Base-by-base conservation (phyloP, 1,284 basidiomycete genomes). In the Ustilago xerochloae region DNA sequence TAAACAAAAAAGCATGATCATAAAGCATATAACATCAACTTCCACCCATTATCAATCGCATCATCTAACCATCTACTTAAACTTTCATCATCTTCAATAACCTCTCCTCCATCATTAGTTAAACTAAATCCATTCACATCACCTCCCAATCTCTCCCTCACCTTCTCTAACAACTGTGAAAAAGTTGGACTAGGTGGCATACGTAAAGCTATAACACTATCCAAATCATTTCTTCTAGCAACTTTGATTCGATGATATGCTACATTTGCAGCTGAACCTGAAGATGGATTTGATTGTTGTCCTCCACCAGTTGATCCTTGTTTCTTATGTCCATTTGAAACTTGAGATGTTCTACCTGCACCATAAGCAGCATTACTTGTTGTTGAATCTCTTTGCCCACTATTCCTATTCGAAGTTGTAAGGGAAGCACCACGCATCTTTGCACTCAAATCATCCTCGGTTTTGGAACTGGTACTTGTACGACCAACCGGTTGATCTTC, bases 191-290 rank as follows among this genome's bases (percentile, higher is more conserved):
- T 89, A n/a, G 96, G 94, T 78, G 96, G 94, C 41, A 98, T 95
- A n/a, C 97, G 91, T 54, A 99, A 93, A 3, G 97, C 96, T 67
- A 99, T 93, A 53, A 99, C 87, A 84, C 98, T 96, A 83, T 97
- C 93, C 16, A 63, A 28, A 26, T 93, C 91, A 64, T 91, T 88
- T 30, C 91, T 88, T 85, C 97, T 92, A 82, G 96, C 97, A 57
- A 99, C 93, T 87, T 99, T 99, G 86, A 99, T 97, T 96, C 35
- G 93, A 90, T 35, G 92, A 90, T 58, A 72, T n/a, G 70, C 56
- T 9, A 76, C 68, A 49, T 63, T 63, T 39, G 66, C 70, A 26
- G 65, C 70, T 3, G 82, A 58, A 20, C 75, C 68, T 10, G 70
- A 70, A 13, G 51, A 8, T 4, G 41, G 12, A 4, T 43, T 54